Evolutionary conservation across 768 basidiomycete genomes (phyloP), one percentile per base, ranked within the genome.

Genomic region (Xerocomellus chrysenteron): DNA sequence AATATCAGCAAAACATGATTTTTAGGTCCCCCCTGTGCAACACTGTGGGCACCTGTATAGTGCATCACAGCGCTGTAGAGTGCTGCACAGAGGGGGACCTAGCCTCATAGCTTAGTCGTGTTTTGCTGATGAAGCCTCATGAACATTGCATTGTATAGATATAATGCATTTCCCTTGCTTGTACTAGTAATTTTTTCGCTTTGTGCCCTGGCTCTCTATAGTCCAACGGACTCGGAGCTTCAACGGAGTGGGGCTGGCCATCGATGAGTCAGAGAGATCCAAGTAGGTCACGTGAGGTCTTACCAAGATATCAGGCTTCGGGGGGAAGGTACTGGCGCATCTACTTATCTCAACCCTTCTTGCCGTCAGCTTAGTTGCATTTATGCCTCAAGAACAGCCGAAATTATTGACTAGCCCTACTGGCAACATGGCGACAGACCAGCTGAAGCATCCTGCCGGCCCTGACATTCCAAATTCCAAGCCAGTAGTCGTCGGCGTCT

Each of bases 191-290:
- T 21, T 21, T 21, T 21, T 21, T 21, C 21, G 21, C 21, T 21
- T 21, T 21, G 21, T 21, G 21, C 21, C 21, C 21, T 21, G 21
- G 21, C 21, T 21, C 21, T 21, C 21, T 21, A 21, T 21, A 21
- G 21, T 21, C 21, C 21, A 21, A 21, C 21, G 21, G 21, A 21
- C 21, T 21, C 21, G 21, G 21, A 21, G 21, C 21, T 21, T 21
- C 21, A 21, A 21, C 21, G 0, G 90, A 92, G 64, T 92, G 90
- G 3, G 85, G 80, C 68, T 91, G 90, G 65, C 89, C 90, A 54
- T 41, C 14, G n/a, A n/a, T 33, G 33, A 24, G 39, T 66, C 48
- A 60, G 30, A n/a, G 41, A 56, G 12, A 50, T 13, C 32, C 14
- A 32, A 24, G 30, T 35, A 28, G 44, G 16, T 13, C 33, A 19